Conservation (phyloP, 768 basidiomycete species). For the Boletus subcaerulescens region DNA sequence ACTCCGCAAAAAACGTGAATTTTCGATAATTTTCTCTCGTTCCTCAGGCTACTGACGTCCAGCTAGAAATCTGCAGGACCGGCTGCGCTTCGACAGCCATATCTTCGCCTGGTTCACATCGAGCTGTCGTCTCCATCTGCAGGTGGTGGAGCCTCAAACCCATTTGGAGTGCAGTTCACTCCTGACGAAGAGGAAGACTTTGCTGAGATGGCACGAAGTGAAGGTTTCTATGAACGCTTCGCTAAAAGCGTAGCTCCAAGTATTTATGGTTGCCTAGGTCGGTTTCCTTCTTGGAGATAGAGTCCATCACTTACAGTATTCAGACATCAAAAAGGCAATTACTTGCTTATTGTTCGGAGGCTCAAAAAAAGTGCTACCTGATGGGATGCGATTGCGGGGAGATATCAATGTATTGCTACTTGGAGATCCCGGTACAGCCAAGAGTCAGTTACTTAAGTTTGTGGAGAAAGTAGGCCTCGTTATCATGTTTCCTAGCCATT, state of each 20-base stretch:
- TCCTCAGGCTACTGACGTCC: not conserved
- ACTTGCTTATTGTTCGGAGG: conserved; percentile 96
- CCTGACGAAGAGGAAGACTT: conserved; percentile 99
- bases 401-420: conserved; percentile 97
- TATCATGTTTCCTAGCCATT: not conserved
- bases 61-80: conserved; percentile 74
- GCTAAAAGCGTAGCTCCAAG: conserved; percentile 93
- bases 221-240: conserved; percentile 91
- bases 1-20: conserved; percentile 78
- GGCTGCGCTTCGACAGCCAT: conserved; percentile 89
- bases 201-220: conserved; percentile 82
- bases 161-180: conserved; percentile 84
- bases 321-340: conserved; percentile 98
- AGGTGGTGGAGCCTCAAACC: conserved; percentile 70
- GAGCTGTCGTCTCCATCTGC: conserved; percentile 82
- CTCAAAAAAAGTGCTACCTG: conserved; percentile 94
- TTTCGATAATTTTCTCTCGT: not conserved
- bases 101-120: conserved; percentile 89
- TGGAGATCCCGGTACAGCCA: conserved; percentile 98
- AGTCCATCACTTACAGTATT: conserved; percentile 6
- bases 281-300: not conserved
- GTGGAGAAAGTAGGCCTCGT: conserved; percentile 75
- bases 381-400: conserved; percentile 94
- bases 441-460: conserved; percentile 96
- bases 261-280: conserved; percentile 93